Evolutionary conservation across 1,139 yeast genomes (phyloP), one percentile per base, ranked within the genome.

Genomic region (Scheffersomyces insectosa): DNA sequence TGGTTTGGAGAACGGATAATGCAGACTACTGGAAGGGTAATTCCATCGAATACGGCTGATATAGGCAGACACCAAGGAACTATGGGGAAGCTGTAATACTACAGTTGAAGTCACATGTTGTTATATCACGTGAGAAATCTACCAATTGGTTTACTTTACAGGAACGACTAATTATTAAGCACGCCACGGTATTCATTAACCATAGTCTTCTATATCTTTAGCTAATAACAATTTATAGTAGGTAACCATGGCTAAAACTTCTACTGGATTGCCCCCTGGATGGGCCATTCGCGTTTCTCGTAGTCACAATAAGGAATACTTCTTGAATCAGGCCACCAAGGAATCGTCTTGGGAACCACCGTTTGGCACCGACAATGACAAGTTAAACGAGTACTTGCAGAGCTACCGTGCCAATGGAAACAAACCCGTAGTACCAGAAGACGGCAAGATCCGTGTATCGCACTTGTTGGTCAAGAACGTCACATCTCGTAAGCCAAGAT

Each of bases 291-390:
- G 83, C 46, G 79, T 82, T 43, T 89, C 97, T 32, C 81, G 83
- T 49, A 84, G 95, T 10, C 90, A 89, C 58, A 82, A 87, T 57
- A 78, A 88, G 54, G 97, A 93, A 47, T 93, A 93, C 68, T 93
- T 74, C 65, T 82, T 79, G 65, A 82, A 89, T 57, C 81, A 83
- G 31, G 75, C 77, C 34, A 82, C 91, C 3, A 76, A 81, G 40
- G 85, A 85, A 57, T 86, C 97, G 0, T 76, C 83, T 32, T 93
- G 99, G 99, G 95, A 86, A 46, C 86, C 96, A 3, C 99, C 99
- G 6, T 80, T 73, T 42, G 97, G 93, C 7, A 83, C 96, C 3
- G 88, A 93, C 56, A 63, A 77, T 14, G 81, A 66, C 2, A 72
- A 75, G 51, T 72, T 93, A 45, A 74, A 79, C 40, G 70, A 68